Conservation (phyloP, 1,139 yeast genomes). For the Nematodospora anomalae region DNA sequence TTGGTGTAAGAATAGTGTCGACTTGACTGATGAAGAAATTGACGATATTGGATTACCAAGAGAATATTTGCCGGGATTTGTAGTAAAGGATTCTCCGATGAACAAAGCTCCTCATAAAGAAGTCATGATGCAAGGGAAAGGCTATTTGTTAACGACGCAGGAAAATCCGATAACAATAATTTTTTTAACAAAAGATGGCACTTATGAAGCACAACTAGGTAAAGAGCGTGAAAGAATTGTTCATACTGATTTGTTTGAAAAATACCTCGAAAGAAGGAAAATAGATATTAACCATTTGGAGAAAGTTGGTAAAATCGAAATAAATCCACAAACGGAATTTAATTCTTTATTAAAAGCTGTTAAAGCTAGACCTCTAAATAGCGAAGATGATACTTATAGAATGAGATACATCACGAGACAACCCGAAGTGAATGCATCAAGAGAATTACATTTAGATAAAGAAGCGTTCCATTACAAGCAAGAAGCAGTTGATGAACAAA, state of each 20-base stretch:
- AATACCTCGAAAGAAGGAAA: conserved; percentile 22
- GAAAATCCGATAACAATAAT: conserved; percentile 30
- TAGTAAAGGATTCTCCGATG: conserved; percentile 34
- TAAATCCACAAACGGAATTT: conserved; percentile 21
- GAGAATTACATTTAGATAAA: conserved; percentile 21
- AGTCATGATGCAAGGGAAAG: conserved; percentile 42
- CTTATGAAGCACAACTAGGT: conserved; percentile 27
- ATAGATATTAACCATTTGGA: conserved; percentile 19
- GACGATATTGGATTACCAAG: conserved; percentile 13
- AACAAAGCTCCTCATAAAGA: conserved; percentile 31
- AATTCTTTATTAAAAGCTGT: conserved; percentile 15
- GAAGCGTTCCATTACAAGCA: conserved; percentile 25
- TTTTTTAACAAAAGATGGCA: conserved; percentile 27
- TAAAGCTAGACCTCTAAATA: conserved; percentile 21
- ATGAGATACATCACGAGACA: conserved; percentile 20
- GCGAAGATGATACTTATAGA: conserved; percentile 20
- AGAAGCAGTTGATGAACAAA: conserved; percentile 25
- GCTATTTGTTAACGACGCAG: conserved; percentile 44
- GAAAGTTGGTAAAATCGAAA: conserved; percentile 11
- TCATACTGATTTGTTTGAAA: conserved; percentile 27
- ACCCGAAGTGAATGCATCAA: conserved; percentile 18
- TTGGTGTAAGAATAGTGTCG: conserved; percentile 20
- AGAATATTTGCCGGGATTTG: conserved; percentile 43
- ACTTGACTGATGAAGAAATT: conserved; percentile 15
- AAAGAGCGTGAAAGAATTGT: conserved; percentile 22